phyloP scores from a whole-genome alignment of 495 filamentous ascomycete species.

The Pyronema omphalodes region DNA sequence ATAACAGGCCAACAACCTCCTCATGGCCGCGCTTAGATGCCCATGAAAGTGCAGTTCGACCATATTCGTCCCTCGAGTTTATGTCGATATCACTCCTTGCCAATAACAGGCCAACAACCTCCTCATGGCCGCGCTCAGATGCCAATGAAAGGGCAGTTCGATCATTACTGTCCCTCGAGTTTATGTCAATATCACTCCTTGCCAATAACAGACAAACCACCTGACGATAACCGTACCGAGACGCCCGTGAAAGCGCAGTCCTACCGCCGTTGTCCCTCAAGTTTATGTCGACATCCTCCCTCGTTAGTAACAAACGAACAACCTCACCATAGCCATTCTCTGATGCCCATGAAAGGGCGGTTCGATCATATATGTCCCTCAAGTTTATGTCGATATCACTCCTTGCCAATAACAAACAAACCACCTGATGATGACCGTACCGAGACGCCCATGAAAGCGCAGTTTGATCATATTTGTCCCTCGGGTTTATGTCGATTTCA shows the following conservation, averaged over 20 bases:
- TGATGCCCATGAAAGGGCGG: neutral
- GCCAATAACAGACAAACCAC: neutral
- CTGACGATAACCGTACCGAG: too few species aligned
- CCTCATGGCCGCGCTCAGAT: too few species aligned
- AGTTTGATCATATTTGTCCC: neutral
- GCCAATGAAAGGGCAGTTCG: constrained; percentile 9
- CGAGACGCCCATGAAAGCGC: neutral
- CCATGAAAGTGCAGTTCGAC: constrained; percentile 24
- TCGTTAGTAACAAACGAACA: too few species aligned
- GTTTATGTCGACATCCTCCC: too few species aligned
- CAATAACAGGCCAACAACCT: neutral
- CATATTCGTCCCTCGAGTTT: constrained; percentile 6
- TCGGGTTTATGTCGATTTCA: neutral
- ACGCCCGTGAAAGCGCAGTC: neutral
- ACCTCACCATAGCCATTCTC: too few species aligned
- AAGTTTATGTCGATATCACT: neutral
- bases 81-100: neutral
- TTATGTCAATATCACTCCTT: neutral
- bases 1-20: constrained; percentile 19
- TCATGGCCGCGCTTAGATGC: constrained; percentile 23
- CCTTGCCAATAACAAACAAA: neutral
- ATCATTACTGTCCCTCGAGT: constrained; percentile 3
- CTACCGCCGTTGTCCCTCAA: too few species aligned
- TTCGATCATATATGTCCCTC: neutral
- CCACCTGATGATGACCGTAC: neutral